Conservation (phyloP, 2,329 filamentous ascomycete genomes). For the Exophiala oligosperma region DNA sequence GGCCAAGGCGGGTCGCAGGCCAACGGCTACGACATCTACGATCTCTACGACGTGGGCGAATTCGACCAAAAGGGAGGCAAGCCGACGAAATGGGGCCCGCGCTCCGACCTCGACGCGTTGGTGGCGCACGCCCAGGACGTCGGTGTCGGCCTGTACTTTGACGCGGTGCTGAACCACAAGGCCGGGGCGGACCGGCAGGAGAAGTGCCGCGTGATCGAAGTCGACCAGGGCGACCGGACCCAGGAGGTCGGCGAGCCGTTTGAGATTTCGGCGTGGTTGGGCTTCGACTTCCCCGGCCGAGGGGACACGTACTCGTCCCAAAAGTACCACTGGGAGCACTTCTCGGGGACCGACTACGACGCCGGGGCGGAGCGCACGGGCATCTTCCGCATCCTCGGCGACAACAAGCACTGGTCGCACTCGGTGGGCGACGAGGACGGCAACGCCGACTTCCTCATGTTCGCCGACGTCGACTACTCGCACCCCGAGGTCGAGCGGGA, state of each 20-base stretch:
- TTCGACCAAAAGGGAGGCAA: constrained; percentile 68
- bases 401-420: constrained; percentile 63
- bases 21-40: constrained; percentile 71
- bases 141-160: constrained; percentile 64
- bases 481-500: constrained; percentile 65
- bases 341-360: constrained; percentile 68
- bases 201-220: constrained; percentile 62
- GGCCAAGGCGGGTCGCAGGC: constrained; percentile 56
- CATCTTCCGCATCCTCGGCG: constrained; percentile 66
- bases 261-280: constrained; percentile 68
- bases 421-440: constrained; percentile 64
- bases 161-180: constrained; percentile 72
- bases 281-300: constrained; percentile 65
- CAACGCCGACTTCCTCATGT: constrained; percentile 65
- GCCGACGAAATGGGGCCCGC: constrained; percentile 68
- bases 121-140: constrained; percentile 51
- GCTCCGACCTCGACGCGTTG: constrained; percentile 60
- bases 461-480: constrained; percentile 67
- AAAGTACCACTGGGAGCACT: constrained; percentile 68
- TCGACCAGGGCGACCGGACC: constrained; percentile 59
- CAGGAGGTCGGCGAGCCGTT: constrained; percentile 55
- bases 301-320: constrained; percentile 59
- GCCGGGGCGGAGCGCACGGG: constrained; percentile 53
- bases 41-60: constrained; percentile 69
- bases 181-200: constrained; percentile 67